Evolutionary conservation across 2,329 filamentous ascomycete genomes (phyloP).

Genomic region (Phyllosticta citriasiana): DNA sequence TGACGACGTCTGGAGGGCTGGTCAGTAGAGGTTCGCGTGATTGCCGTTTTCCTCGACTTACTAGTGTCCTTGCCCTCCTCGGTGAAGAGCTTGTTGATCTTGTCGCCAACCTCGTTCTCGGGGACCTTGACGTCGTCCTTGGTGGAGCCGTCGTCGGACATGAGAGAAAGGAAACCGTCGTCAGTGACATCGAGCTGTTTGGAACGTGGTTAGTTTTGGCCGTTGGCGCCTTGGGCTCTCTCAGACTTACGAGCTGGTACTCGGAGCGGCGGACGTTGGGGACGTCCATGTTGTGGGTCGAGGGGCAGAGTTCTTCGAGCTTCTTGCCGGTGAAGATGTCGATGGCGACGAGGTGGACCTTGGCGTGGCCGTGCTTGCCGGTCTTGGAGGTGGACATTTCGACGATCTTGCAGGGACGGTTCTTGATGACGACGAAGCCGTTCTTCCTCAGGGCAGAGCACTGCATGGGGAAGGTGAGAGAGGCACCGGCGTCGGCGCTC

Average conservation of each 20-base stretch:
- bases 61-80: constrained; percentile 86
- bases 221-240: constrained; percentile 3
- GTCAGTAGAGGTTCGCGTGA: not conserved
- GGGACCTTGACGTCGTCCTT: constrained; percentile 95
- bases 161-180: constrained; percentile 89
- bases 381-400: constrained; percentile 99
- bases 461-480: constrained; percentile 92
- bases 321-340: constrained; percentile 99
- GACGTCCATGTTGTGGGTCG: constrained; percentile 96
- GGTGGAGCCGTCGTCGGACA: constrained; percentile 73
- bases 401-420: constrained; percentile 99
- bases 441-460: constrained; percentile 99
- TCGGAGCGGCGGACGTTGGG: constrained; percentile 85
- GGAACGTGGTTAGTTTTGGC: constrained; percentile 15
- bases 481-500: constrained; percentile 91
- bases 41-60: constrained; percentile 43
- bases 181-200: constrained; percentile 83
- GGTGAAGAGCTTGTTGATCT: constrained; percentile 71
- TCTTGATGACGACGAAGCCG: constrained; percentile 97
- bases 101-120: constrained; percentile 78
- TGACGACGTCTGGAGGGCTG: constrained; percentile 60
- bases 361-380: constrained; percentile 99
- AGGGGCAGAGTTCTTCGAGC: constrained; percentile 96
- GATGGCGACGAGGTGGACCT: constrained; percentile 95
- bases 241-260: constrained; percentile 76